Base-by-base conservation (phyloP, 1,284 basidiomycete genomes). In the Jaminaea rosea region DNA sequence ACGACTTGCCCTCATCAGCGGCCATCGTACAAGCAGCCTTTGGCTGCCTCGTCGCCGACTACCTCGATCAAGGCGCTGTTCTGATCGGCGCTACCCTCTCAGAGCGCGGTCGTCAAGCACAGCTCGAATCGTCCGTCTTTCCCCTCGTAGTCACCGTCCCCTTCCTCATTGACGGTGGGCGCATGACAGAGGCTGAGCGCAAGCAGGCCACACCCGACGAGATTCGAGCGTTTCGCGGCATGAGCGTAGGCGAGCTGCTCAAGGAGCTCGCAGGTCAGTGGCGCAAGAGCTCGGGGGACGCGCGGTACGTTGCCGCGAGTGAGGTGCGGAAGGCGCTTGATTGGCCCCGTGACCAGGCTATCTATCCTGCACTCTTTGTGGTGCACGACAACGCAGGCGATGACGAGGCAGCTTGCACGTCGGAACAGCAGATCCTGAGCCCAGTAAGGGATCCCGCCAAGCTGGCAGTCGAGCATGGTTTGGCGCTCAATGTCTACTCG, bases 11-110 rank as follows among this genome's bases (percentile, higher is more conserved):
- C 9, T 50, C 48, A 15, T 7, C 13, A 4, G 48, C 48, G 4
- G 2, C n/a, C 15, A 50, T 50, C 15, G 15, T 50, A 27, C 48
- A 44, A 19, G 48, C 42, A n/a, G 48, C 48, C 13, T 47, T 46
- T 47, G 48, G 48, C 32, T 15, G 15, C 5, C 13, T 50, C 7
- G 9, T 50, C 5, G 37, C 48, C 21, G 41, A 50, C 26, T 50
- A 50, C 46, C 37, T 50, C 45, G 48, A 50, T 5, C 48, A 50
- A 31, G 41, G 28, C 13, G 17, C 41, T 19, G 27, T 31, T 24
- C 34, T 50, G 17, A 49, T 50, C 5, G 48, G 26, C 13, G n/a
- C 46, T n/a, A 47, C 24, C 11, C 19, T 50, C 15, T 28, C 28
- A 5, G 48, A 47, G 17, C 37, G 29, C 15, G 44, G 11, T 17